Conservation (phyloP, 1,284 basidiomycete genomes). For the Pseudozyma thailandica region DNA sequence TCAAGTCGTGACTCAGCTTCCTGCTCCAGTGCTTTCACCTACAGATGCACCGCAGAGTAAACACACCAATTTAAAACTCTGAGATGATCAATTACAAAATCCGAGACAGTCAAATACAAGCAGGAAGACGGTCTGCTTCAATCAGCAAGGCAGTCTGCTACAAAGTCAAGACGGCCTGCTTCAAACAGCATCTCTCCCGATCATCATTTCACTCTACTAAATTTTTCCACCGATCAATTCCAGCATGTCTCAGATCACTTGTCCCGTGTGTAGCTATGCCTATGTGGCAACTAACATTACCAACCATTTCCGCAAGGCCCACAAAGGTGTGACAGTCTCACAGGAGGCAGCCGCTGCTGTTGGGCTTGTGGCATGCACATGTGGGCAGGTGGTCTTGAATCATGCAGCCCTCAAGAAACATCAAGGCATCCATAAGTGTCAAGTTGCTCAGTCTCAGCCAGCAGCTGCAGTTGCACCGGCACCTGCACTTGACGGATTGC, state of each 20-base stretch:
- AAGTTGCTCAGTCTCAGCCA: constrained; percentile 4
- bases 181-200: too few species aligned
- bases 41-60: too few species aligned
- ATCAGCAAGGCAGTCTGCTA: background rate
- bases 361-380: constrained; percentile 19
- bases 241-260: background rate
- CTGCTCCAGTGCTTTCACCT: too few species aligned
- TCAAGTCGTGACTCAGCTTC: too few species aligned
- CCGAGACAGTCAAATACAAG: constrained; percentile 1
- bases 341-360: constrained; percentile 12
- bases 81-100: background rate
- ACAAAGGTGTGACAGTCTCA: background rate
- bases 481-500: too few species aligned
- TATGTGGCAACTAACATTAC: too few species aligned
- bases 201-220: background rate
- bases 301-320: constrained; percentile 3
- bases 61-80: background rate
- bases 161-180: background rate
- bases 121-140: background rate
- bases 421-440: constrained; percentile 17
- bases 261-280: too few species aligned
- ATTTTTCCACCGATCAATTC: background rate
- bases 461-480: background rate
- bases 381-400: constrained; percentile 22
- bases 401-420: constrained; percentile 6